A percentile compares a stretch with the other conserved stretches of the same genome.
Evolutionary conservation across 2,329 filamentous ascomycete species (phyloP).

Genomic region (Aspergillus sp.): DNA sequence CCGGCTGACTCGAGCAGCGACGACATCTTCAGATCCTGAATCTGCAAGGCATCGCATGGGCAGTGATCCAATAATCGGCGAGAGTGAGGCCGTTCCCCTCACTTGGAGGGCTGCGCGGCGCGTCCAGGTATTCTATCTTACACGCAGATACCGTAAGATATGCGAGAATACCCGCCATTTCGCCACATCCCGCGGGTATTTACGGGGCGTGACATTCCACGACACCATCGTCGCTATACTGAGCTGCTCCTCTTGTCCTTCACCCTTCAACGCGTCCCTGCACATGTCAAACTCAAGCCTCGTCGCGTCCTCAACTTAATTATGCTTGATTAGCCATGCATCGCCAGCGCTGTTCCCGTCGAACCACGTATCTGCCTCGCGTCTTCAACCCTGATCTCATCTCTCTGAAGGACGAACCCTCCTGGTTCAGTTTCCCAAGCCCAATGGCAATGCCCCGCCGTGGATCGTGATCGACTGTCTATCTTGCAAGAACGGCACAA

Average conservation of each 20-base stretch:
- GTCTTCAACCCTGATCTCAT: neutral
- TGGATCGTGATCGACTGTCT: neutral
- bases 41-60: conserved; percentile 12
- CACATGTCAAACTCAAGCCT: conserved; percentile 3
- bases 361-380: conserved; percentile 5
- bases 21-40: neutral
- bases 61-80: conserved; percentile 9
- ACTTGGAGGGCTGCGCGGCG: neutral
- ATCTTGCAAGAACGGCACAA: neutral
- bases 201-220: conserved; percentile 1
- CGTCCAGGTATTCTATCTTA: neutral
- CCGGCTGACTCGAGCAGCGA: neutral
- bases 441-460: neutral
- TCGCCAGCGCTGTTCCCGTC: neutral
- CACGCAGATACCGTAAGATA: neutral
- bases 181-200: neutral
- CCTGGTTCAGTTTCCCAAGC: neutral
- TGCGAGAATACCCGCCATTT: neutral
- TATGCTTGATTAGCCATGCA: neutral
- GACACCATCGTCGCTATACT: conserved; percentile 2
- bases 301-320: conserved; percentile 8
- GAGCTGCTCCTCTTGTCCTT: neutral
- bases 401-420: neutral
- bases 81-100: conserved; percentile 8
- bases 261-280: conserved; percentile 23